Evolutionary conservation across 2,329 filamentous ascomycete species (phyloP).

Genomic region (Zymoseptoria pseudotritici): DNA sequence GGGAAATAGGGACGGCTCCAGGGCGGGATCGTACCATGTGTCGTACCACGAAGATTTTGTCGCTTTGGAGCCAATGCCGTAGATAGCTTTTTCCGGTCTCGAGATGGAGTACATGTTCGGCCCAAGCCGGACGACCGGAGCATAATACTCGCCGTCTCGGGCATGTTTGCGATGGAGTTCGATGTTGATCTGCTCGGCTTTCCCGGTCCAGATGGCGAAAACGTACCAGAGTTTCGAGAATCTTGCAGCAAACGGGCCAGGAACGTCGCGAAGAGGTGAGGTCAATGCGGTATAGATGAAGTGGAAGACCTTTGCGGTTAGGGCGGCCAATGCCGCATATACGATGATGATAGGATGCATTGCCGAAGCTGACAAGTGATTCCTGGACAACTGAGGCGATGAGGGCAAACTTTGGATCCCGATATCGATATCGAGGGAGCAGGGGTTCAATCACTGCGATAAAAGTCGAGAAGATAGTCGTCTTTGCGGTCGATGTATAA

Average conservation of each 20-base stretch:
- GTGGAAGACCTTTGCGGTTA: not conserved
- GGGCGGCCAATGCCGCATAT: not conserved
- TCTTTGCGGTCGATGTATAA: not conserved
- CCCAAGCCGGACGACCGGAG: constrained; percentile 17
- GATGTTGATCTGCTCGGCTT: constrained; percentile 18
- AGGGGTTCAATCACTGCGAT: no score
- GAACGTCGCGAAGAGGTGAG: constrained; percentile 14
- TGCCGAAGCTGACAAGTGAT: not conserved
- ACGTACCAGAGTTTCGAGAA: constrained; percentile 20
- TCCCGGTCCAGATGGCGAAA: constrained; percentile 12
- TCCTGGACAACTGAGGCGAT: not conserved
- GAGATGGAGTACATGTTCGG: constrained; percentile 18
- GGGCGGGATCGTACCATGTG: constrained; percentile 9
- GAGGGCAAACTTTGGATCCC: not conserved
- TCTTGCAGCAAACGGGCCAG: constrained; percentile 16
- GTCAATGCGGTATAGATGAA: constrained; percentile 2
- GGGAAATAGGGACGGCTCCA: constrained; percentile 11
- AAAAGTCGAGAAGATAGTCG: not conserved
- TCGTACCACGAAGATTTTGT: constrained; percentile 19
- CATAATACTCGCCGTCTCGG: constrained; percentile 10
- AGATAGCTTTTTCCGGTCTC: constrained; percentile 13
- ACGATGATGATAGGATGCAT: not conserved
- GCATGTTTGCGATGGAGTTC: constrained; percentile 15
- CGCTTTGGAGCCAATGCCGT: constrained; percentile 18
- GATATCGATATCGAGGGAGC: no score